These are phyloP conservation scores for Graphilbum sp. DNA, from an alignment of 2,329 filamentous ascomycete species.

Conservation along the genomic window DNA sequence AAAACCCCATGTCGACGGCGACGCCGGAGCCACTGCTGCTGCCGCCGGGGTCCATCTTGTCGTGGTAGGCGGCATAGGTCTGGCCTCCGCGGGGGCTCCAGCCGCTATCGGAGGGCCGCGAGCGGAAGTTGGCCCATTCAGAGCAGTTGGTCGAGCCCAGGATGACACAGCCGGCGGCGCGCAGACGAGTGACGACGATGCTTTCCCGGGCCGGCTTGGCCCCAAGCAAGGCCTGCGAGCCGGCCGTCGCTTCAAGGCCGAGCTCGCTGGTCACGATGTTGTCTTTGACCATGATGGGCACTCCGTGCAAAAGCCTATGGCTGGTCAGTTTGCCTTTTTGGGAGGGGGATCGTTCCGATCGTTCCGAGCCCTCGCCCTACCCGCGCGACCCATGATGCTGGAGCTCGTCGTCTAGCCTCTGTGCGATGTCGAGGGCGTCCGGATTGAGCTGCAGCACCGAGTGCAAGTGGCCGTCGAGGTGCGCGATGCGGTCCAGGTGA, in stretches of 20 bases:
- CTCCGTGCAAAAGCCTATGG: slow-evolving; percentile 6
- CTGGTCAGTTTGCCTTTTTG: too few species aligned
- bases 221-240: slow-evolving; percentile 41
- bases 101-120: slow-evolving; percentile 7
- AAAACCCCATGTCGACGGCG: slow-evolving; percentile 39
- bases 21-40: slow-evolving; percentile 47
- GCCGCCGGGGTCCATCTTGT: slow-evolving; percentile 27
- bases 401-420: slow-evolving; percentile 16
- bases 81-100: slow-evolving; percentile 10
- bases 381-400: slow-evolving; percentile 8
- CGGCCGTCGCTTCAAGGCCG: slow-evolving; percentile 33
- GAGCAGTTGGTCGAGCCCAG: slow-evolving; percentile 8
- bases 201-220: slow-evolving; percentile 11
- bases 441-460: slow-evolving; percentile 21
- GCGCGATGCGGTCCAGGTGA: slow-evolving; percentile 15
- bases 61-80: slow-evolving; percentile 7
- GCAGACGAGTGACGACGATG: slow-evolving; percentile 3
- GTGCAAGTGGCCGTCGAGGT: slow-evolving; percentile 17
- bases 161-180: slow-evolving; percentile 6
- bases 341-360: too few species aligned
- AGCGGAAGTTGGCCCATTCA: slow-evolving; percentile 9
- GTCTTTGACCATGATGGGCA: slow-evolving; percentile 28
- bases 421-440: slow-evolving; percentile 22
- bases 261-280: slow-evolving; percentile 46
- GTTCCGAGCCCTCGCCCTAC: too few species aligned